Percentiles rank a stretch among this genome's conserved stretches.
Conservation (phyloP, 1,139 yeast genomes). For the Yamadazyma oceani region DNA sequence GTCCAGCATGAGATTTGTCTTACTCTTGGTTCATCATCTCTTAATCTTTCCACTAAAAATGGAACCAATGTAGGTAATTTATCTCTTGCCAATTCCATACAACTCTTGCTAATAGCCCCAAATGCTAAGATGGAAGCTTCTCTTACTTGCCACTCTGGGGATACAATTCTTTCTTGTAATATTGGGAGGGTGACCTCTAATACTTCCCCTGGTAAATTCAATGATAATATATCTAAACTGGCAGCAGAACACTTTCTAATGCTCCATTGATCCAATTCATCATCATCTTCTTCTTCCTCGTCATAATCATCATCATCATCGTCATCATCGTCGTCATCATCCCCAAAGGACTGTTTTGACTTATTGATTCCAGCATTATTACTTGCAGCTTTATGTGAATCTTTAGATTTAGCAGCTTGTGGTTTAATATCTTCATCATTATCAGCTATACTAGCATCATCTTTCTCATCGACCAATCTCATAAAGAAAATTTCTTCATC, state of each 20-base stretch:
- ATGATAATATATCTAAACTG: conserved; percentile 78
- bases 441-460: conserved; percentile 69
- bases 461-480: conserved; percentile 69
- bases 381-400: conserved; percentile 49
- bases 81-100: conserved; percentile 66
- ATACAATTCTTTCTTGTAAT: conserved; percentile 66
- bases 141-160: conserved; percentile 80
- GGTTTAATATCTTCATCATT: conserved; percentile 88
- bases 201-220: conserved; percentile 66
- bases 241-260: conserved; percentile 94
- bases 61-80: conserved; percentile 83
- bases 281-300: conserved; percentile 66
- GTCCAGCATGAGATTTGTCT: conserved; percentile 97
- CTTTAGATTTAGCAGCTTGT: conserved; percentile 65
- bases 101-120: conserved; percentile 94
- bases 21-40: conserved; percentile 79
- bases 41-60: conserved; percentile 75
- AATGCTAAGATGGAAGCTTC: conserved; percentile 93
- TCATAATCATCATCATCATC: conserved; percentile 55
- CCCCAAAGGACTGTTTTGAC: conserved; percentile 9
- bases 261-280: conserved; percentile 77
- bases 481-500: conserved; percentile 75
- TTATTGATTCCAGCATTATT: conserved; percentile 10
- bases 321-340: conserved; percentile 25
- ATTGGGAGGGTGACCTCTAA: conserved; percentile 70